These are phyloP conservation scores for Neofusicoccum cordaticola DNA, from an alignment of 2,329 filamentous ascomycete genomes.

Conservation along the genomic window DNA sequence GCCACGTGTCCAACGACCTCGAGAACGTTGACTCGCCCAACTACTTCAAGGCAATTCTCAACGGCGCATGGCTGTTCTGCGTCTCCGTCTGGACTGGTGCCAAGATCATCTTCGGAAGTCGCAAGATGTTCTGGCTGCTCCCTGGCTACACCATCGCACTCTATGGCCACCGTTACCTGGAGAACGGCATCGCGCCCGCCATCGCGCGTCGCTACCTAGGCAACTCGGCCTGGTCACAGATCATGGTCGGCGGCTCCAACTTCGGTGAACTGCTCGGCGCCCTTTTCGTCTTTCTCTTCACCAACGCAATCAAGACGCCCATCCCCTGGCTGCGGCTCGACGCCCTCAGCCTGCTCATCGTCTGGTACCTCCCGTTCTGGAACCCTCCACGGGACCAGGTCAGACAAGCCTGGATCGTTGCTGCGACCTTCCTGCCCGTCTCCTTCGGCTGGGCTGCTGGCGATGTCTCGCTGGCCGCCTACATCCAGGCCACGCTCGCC, in stretches of 20 bases:
- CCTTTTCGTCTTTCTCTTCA: conserved; percentile 49
- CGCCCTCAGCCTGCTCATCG: conserved; percentile 45
- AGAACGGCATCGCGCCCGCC: conserved; percentile 48
- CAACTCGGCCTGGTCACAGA: conserved; percentile 50
- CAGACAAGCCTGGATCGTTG: conserved; percentile 47
- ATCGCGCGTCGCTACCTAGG: conserved; percentile 49
- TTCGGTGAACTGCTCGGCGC: conserved; percentile 51
- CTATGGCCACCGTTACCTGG: conserved; percentile 52
- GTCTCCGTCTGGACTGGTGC: conserved; percentile 48
- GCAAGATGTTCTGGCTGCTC: conserved; percentile 51
- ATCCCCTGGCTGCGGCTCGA: conserved; percentile 53
- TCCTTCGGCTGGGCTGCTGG: conserved; percentile 53
- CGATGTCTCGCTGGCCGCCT: conserved; percentile 51
- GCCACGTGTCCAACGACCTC: conserved; percentile 29
- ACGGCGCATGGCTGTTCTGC: conserved; percentile 45
- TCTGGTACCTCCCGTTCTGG: conserved; percentile 52
- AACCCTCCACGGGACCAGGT: conserved; percentile 40
- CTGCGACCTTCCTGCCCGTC: conserved; percentile 47
- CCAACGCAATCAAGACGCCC: conserved; percentile 48
- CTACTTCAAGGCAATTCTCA: conserved; percentile 39
- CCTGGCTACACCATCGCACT: conserved; percentile 50
- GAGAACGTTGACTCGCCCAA: conserved; percentile 28
- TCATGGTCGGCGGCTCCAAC: conserved; percentile 52
- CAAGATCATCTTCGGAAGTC: conserved; percentile 46
- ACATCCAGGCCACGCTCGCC: conserved; percentile 51